Conservation (phyloP, 2,329 filamentous ascomycete species). For the Claviceps paspali region DNA sequence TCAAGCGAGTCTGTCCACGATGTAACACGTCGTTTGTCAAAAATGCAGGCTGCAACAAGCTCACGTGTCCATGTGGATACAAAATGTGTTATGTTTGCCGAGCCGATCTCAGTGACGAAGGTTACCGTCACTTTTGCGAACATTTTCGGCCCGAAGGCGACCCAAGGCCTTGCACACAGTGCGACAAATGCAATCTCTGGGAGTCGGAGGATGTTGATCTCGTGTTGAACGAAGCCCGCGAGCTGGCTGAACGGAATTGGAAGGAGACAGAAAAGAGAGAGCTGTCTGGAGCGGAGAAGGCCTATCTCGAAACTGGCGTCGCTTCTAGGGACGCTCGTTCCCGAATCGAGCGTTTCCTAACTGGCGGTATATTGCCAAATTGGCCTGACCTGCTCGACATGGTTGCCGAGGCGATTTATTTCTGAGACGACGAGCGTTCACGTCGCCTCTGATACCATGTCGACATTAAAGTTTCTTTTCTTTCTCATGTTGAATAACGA, state of each 20-base stretch:
- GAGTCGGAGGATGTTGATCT: slow-evolving; percentile 60
- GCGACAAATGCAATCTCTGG: slow-evolving; percentile 66
- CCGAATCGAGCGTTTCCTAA: slow-evolving; percentile 19
- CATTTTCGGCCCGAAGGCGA: slow-evolving; percentile 80
- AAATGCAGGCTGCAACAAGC: slow-evolving; percentile 86
- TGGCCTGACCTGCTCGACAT: slow-evolving; percentile 30
- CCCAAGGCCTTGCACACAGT: slow-evolving; percentile 55
- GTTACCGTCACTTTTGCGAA: slow-evolving; percentile 90
- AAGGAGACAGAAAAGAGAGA: slow-evolving; percentile 45
- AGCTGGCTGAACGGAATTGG: slow-evolving; percentile 59
- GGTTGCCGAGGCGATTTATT: slow-evolving; percentile 21
- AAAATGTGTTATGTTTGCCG: slow-evolving; percentile 97
- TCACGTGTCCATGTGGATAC: slow-evolving; percentile 90
- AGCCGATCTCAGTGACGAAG: slow-evolving; percentile 55
- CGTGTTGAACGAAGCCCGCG: slow-evolving; percentile 52
- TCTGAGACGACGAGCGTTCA: neutral
- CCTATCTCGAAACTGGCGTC: slow-evolving; percentile 40
- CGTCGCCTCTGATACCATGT: too few species aligned
- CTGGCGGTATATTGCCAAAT: slow-evolving; percentile 20
- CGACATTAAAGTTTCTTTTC: too few species aligned
- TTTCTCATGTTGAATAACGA: too few species aligned
- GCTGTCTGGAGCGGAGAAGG: slow-evolving; percentile 37
- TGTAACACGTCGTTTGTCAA: slow-evolving; percentile 92
- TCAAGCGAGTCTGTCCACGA: slow-evolving; percentile 87
- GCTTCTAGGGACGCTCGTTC: slow-evolving; percentile 13